phyloP scores from a whole-genome alignment of 2,329 filamentous ascomycete species.

The Penicillium psychrosexuale region DNA sequence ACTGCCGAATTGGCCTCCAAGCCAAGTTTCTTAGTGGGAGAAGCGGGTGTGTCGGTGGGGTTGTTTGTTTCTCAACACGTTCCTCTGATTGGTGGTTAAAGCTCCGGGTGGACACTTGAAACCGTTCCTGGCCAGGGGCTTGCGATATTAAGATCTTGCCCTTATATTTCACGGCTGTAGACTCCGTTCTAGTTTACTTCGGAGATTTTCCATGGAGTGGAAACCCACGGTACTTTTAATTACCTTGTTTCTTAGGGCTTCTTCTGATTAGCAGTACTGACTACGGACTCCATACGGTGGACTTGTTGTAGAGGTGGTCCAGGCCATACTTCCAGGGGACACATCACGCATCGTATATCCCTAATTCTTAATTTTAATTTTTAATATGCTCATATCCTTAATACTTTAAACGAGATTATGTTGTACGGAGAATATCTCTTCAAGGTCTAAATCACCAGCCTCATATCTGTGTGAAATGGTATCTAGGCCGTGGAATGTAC shows the following conservation, averaged over 20 bases:
- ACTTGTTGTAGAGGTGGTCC: not conserved
- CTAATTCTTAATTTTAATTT: not conserved
- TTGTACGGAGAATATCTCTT: constrained; percentile 3
- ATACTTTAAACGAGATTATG: not conserved
- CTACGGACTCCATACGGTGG: not conserved
- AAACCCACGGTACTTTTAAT: not conserved
- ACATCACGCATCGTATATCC: not conserved
- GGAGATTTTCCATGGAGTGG: not conserved
- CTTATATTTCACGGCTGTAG: not conserved
- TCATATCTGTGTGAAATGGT: not conserved
- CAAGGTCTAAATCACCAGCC: constrained; percentile 13
- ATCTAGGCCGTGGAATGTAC: constrained; percentile 23
- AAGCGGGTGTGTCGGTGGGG: not conserved
- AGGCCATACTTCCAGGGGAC: not conserved
- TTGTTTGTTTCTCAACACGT: not conserved
- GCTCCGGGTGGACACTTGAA: constrained; percentile 6
- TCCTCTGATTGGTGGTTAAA: constrained; percentile 13
- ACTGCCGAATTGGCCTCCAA: constrained; percentile 11
- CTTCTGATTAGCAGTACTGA: not conserved
- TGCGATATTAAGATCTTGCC: constrained; percentile 3
- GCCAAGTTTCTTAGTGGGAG: constrained; percentile 25
- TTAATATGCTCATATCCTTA: not conserved
- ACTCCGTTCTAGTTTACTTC: not conserved
- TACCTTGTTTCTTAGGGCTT: not conserved
- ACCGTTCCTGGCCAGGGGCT: constrained; percentile 5